Evolutionary conservation across 768 basidiomycete species (phyloP).

Genomic region (Lepiota brunneoincarnata): DNA sequence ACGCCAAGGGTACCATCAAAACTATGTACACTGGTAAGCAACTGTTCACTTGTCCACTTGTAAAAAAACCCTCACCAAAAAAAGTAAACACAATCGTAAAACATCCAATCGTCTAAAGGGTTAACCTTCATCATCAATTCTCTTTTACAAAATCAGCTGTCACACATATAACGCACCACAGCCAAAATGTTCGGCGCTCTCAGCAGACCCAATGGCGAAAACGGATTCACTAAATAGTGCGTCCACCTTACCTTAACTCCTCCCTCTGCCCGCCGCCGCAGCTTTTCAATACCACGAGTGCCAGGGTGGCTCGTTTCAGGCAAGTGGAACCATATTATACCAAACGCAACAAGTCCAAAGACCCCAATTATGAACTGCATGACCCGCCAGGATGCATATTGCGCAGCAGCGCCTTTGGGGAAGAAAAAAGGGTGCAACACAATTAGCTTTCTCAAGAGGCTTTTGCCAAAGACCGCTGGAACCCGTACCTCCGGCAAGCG

Average conservation of each 20-base stretch:
- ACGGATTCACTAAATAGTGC: constrained; percentile 52
- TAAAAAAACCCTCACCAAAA: constrained; percentile 29
- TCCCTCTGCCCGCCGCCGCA: constrained; percentile 10
- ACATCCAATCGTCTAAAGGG: constrained; percentile 18
- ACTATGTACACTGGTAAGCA: constrained; percentile 24
- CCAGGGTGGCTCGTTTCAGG: constrained; percentile 71
- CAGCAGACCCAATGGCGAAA: constrained; percentile 43
- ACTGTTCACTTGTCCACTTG: too few species aligned
- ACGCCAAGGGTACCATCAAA: constrained; percentile 60
- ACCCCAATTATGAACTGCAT: constrained; percentile 44
- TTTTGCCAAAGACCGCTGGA: not conserved
- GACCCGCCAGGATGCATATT: constrained; percentile 51
- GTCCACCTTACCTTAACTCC: constrained; percentile 17
- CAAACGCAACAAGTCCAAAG: constrained; percentile 34
- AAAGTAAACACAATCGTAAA: constrained; percentile 29
- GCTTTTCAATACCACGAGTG: constrained; percentile 49
- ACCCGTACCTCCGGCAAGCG: constrained; percentile 51
- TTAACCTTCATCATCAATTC: not conserved
- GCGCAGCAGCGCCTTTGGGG: constrained; percentile 10
- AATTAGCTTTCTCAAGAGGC: not conserved
- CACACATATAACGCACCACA: constrained; percentile 34
- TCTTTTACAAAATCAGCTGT: not conserved
- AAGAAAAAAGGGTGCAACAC: not conserved
- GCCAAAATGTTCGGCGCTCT: constrained; percentile 56
- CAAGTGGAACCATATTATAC: constrained; percentile 41